These are phyloP conservation scores for Penicillium samsonianum DNA, from an alignment of 495 filamentous ascomycete genomes.

Conservation along the genomic window DNA sequence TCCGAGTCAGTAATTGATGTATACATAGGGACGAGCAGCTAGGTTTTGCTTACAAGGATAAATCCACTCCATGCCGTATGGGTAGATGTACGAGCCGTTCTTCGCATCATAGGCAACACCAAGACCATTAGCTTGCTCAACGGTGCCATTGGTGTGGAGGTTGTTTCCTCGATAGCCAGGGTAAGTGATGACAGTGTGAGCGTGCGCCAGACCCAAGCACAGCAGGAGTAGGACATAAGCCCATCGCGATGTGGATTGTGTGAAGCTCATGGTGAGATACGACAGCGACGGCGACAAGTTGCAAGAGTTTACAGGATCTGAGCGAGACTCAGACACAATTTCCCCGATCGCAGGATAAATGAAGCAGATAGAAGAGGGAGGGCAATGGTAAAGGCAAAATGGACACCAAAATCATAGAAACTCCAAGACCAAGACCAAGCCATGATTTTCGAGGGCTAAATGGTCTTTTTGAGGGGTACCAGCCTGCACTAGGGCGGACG, in stretches of 20 bases:
- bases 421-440: conserved; percentile 33
- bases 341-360: conserved; percentile 10
- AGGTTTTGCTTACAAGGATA: conserved; percentile 79
- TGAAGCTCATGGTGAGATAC: conserved; percentile 30
- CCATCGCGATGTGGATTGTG: conserved; percentile 50
- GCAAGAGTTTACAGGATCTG: not conserved
- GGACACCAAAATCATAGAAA: conserved; percentile 19
- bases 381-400: conserved; percentile 10
- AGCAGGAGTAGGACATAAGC: conserved; percentile 52
- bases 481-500: conserved; percentile 26
- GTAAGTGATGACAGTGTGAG: conserved; percentile 90
- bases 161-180: conserved; percentile 96
- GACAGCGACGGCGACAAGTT: not conserved
- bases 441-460: conserved; percentile 32
- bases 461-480: conserved; percentile 42
- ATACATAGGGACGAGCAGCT: not conserved
- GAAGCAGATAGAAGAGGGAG: not conserved
- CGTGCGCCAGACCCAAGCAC: conserved; percentile 54
- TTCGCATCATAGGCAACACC: conserved; percentile 43
- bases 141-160: conserved; percentile 70
- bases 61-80: conserved; percentile 96
- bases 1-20: conserved; percentile 9
- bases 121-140: conserved; percentile 45
- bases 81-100: conserved; percentile 55
- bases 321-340: conserved; percentile 11